Evolutionary conservation across 2,329 filamentous ascomycete species (phyloP), one percentile per base, ranked within the genome.

Genomic region (Paraphoma sp.): DNA sequence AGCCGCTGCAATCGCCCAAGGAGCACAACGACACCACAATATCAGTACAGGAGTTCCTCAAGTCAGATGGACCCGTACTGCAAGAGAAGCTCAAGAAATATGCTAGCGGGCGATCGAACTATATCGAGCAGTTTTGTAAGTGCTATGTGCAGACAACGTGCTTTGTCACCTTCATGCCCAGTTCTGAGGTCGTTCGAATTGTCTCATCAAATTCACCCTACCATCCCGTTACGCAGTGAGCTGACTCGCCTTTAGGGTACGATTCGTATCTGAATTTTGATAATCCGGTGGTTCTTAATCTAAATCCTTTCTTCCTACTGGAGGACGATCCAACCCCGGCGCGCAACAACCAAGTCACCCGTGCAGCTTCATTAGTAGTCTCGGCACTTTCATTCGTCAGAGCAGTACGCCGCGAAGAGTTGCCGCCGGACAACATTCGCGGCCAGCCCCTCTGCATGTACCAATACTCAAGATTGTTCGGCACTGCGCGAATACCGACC

Each of bases 221-320:
- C 30, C 23, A 23, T 41, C 29, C 30, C 48, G 41, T 23, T 54
- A 33, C 57, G 46, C 11, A 59, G 61, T 43, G 59, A 46, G 53
- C 67, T 74, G 59, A 74, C 65, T 52, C 48, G 36, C 50, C 29
- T 23, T 33, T 51, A 97, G 93, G 93, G 95, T 98, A 98, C 75
- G 95, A 99, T 76, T 98, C 95, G 30, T 99, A 98, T 73, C 84
- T 99, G 61, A 98, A 98, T 79, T 99, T 90, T 73, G 95, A 98
- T 75, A 98, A 97, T 71, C 93, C 95, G 0, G 95, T 99, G 41
- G 95, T 99, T 41, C 85, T 99, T 65, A 98, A 99, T 78, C 81
- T 99, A 63, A 99, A 99, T 72, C 95, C 95, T 0, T 99, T 99
- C 80, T 99, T 99, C 81, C 82, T 99, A 54, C 84, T 99, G 50